Percentiles rank a stretch among this genome's conserved stretches.
Evolutionary conservation across 2,329 filamentous ascomycete species (phyloP).

Genomic region (Trichoderma koningii): DNA sequence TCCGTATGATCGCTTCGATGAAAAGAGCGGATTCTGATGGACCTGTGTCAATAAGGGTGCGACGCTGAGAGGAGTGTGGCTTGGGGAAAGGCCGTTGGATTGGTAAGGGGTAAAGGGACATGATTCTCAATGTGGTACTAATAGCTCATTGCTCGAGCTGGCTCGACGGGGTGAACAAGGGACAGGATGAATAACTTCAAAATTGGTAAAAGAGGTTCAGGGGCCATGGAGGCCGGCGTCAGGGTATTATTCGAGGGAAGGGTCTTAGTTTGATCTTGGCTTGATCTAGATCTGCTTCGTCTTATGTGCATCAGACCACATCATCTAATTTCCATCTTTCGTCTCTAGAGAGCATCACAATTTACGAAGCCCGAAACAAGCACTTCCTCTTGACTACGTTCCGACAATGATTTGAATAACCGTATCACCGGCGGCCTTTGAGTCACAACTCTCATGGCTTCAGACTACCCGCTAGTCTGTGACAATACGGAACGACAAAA

Average conservation of each 20-base stretch:
- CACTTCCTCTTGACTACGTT: too few species aligned
- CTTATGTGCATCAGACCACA: neutral
- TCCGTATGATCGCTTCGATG: constrained; percentile 20
- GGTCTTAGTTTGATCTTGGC: neutral
- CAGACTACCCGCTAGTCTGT: neutral
- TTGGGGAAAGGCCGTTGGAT: neutral
- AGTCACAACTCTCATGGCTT: neutral
- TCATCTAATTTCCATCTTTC: neutral
- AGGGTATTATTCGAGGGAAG: neutral
- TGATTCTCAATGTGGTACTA: neutral
- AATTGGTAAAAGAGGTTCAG: neutral
- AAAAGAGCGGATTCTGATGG: constrained; percentile 19
- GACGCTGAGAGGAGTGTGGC: too few species aligned
- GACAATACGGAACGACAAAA: neutral
- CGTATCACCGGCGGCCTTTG: neutral
- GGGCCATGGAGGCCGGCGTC: constrained; percentile 9
- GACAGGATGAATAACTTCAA: neutral
- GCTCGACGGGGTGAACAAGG: neutral
- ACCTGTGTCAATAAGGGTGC: neutral
- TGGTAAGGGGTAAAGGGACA: neutral
- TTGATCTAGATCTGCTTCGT: neutral
- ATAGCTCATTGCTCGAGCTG: constrained; percentile 8
- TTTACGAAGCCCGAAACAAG: neutral
- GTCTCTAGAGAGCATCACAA: neutral
- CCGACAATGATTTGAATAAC: neutral